These are phyloP conservation scores for Spiromastix sp. DNA, from an alignment of 2,329 filamentous ascomycete species.

Conservation along the genomic window DNA sequence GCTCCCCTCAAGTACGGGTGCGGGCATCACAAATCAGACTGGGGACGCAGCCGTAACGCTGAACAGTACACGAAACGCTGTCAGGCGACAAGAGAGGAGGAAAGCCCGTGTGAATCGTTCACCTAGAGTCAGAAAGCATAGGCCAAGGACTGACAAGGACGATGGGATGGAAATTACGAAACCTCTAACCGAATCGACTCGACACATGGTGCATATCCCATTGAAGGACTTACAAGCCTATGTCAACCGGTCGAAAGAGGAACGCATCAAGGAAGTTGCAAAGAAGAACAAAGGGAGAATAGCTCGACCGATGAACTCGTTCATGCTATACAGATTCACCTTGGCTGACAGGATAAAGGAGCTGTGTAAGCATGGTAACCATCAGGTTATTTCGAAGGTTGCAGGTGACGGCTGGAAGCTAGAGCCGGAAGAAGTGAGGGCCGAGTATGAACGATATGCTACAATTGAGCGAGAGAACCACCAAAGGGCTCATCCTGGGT, in stretches of 20 bases:
- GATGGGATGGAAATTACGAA: conserved; percentile 8
- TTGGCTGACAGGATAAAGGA: conserved; percentile 79
- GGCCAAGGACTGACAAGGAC: conserved; percentile 8
- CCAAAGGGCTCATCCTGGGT: conserved; percentile 71
- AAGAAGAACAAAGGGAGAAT: conserved; percentile 68
- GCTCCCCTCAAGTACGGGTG: too few relatives aligned
- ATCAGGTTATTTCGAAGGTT: conserved; percentile 83
- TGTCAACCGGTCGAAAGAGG: conserved; percentile 60
- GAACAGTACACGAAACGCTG: background rate
- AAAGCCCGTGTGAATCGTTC: conserved; percentile 13
- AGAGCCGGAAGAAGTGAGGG: conserved; percentile 62
- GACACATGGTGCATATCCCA: conserved; percentile 35
- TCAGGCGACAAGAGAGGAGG: background rate
- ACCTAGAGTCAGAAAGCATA: conserved; percentile 12
- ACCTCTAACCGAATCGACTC: conserved; percentile 15
- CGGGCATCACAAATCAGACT: too few relatives aligned
- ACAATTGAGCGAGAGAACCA: conserved; percentile 77
- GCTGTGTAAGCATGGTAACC: conserved; percentile 76
- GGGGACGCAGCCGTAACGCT: too few relatives aligned
- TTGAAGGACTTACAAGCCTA: conserved; percentile 71
- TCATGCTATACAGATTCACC: conserved; percentile 93
- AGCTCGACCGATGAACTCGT: conserved; percentile 91
- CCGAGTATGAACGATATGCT: conserved; percentile 69
- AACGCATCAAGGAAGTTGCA: conserved; percentile 57
- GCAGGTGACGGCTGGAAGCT: conserved; percentile 78